Conservation (phyloP, 306 rosid species). For the Quillaja saponaria region DNA sequence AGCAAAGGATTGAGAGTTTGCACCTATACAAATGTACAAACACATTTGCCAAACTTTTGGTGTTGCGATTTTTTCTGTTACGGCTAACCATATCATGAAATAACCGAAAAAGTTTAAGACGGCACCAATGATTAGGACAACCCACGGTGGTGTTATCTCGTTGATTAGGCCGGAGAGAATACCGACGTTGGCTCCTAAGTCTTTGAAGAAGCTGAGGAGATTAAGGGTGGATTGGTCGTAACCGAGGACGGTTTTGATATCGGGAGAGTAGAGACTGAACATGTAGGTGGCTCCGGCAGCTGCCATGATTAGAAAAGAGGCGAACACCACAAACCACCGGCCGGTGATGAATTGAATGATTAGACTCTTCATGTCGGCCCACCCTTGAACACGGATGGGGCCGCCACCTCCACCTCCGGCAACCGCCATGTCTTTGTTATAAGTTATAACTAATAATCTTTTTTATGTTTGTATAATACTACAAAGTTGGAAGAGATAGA, state of each 20-base stretch:
- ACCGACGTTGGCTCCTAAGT: slow-evolving; percentile 17
- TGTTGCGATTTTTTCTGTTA: slow-evolving; percentile 35
- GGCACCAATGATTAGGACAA: slow-evolving; percentile 47
- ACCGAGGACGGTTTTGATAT: background rate
- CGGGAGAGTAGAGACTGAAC: slow-evolving; percentile 14
- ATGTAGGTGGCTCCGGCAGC: slow-evolving; percentile 24
- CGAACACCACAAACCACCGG: slow-evolving; percentile 24
- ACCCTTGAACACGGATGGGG: background rate
- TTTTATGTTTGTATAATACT: background rate
- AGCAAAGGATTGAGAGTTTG: slow-evolving; percentile 57
- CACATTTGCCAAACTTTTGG: slow-evolving; percentile 60
- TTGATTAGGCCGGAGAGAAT: slow-evolving; percentile 22
- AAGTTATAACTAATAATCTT: background rate
- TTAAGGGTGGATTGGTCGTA: slow-evolving; percentile 24
- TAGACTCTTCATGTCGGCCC: slow-evolving; percentile 11
- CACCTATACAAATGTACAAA: slow-evolving; percentile 49
- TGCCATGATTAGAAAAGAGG: slow-evolving; percentile 22
- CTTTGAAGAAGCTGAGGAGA: slow-evolving; percentile 21
- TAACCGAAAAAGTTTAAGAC: slow-evolving; percentile 55
- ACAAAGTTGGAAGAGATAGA: background rate
- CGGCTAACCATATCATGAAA: slow-evolving; percentile 61
- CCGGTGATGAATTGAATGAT: slow-evolving; percentile 6
- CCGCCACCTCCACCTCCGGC: slow-evolving; percentile 24
- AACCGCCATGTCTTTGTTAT: slow-evolving; percentile 20
- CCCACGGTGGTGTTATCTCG: slow-evolving; percentile 37